These are phyloP conservation scores for Sporobolomyces roseus DNA, from an alignment of 768 basidiomycete genomes.

Conservation along the genomic window DNA sequence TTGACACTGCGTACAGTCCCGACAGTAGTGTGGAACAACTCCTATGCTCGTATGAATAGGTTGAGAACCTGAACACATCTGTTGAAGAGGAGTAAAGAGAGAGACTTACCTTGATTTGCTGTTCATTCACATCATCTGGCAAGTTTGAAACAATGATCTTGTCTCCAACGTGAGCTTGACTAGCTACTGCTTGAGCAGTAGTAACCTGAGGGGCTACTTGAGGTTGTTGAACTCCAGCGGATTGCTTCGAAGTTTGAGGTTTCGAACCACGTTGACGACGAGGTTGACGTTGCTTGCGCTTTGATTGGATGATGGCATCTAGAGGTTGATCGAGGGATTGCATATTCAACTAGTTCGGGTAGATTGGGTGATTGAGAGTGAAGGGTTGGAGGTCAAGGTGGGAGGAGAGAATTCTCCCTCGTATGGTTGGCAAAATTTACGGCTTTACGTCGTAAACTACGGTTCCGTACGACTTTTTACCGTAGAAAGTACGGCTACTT, in stretches of 20 bases:
- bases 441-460: too few species aligned
- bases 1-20: slow-evolving; percentile 79
- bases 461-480: too few species aligned
- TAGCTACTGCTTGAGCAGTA: slow-evolving; percentile 1
- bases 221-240: slow-evolving; percentile 7
- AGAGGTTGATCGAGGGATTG: slow-evolving; percentile 37
- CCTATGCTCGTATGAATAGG: slow-evolving; percentile 55
- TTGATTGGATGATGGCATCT: slow-evolving; percentile 38
- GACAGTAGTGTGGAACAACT: slow-evolving; percentile 84
- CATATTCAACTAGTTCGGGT: neutral
- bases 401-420: neutral
- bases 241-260: slow-evolving; percentile 16
- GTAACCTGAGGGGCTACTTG: neutral
- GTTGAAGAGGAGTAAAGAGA: neutral
- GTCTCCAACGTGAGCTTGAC: slow-evolving; percentile 54
- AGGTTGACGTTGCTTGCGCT: slow-evolving; percentile 27
- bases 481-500: too few species aligned
- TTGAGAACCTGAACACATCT: too few species aligned
- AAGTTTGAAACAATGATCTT: slow-evolving; percentile 97
- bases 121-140: slow-evolving; percentile 85
- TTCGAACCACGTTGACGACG: slow-evolving; percentile 26
- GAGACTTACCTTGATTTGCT: slow-evolving; percentile 76
- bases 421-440: too few species aligned
- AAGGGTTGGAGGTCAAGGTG: neutral
- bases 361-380: neutral